phyloP scores from a whole-genome alignment of 441 rosid genomes.

The Erodium moschatum region DNA sequence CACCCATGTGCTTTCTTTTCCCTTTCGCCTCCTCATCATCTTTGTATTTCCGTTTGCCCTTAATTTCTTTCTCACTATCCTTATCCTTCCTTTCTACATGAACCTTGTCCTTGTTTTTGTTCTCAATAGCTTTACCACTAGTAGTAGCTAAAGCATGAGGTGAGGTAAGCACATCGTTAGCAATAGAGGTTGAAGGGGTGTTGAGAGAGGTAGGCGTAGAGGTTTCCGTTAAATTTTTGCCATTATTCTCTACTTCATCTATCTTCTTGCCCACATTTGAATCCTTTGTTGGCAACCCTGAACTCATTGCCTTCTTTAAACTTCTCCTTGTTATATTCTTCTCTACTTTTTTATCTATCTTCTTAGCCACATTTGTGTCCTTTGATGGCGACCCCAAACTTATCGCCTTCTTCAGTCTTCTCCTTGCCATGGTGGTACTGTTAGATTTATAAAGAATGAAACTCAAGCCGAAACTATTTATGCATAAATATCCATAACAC shows the following conservation, averaged over 20 bases:
- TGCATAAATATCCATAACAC: background rate
- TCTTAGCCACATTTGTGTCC: background rate
- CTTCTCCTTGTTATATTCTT: background rate
- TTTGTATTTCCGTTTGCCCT: background rate
- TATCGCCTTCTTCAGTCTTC: background rate
- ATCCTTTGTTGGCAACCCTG: too few relatives aligned
- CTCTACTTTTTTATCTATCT: background rate
- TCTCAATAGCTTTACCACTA: background rate
- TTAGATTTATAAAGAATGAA: background rate
- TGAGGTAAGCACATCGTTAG: background rate
- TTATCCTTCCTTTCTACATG: background rate
- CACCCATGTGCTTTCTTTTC: conserved; percentile 12
- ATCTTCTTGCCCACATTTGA: too few relatives aligned
- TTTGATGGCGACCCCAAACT: background rate
- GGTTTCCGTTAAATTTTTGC: background rate
- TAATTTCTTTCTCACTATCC: background rate
- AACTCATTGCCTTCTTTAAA: too few relatives aligned
- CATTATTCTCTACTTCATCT: too few relatives aligned
- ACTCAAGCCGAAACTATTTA: background rate
- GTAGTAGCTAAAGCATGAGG: background rate
- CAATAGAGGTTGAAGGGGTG: background rate
- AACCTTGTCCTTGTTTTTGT: background rate
- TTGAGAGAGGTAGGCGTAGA: background rate
- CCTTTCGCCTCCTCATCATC: conserved; percentile 1
- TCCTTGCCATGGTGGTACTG: background rate